Percentiles rank a stretch among this genome's conserved stretches.
Conservation (phyloP, 495 filamentous ascomycete genomes). For the Talaromyces proteolyticus region DNA sequence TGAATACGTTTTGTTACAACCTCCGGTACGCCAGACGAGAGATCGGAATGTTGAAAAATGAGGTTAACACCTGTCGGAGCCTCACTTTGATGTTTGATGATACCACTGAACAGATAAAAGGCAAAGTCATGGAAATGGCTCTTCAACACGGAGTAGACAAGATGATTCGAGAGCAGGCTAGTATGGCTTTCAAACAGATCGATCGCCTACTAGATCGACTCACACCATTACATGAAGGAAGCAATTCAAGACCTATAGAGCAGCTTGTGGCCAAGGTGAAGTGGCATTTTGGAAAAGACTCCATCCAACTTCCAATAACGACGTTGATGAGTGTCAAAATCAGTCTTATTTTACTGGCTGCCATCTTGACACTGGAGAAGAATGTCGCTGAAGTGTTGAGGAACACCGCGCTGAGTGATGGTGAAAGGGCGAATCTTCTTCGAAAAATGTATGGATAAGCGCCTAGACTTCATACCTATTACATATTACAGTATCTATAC, state of each 20-base stretch:
- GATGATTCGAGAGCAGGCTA: not conserved
- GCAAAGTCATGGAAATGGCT: slow-evolving; percentile 16
- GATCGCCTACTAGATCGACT: not conserved
- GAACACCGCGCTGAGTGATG: not conserved
- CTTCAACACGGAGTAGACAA: slow-evolving; percentile 11
- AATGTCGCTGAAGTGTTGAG: not conserved
- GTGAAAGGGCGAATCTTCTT: not conserved
- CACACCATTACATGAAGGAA: not conserved
- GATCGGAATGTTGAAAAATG: not conserved
- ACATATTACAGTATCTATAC: not conserved
- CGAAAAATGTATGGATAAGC: not conserved
- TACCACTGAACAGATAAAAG: slow-evolving; percentile 26
- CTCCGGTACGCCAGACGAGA: not conserved
- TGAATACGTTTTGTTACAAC: not conserved
- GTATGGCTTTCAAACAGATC: not conserved
- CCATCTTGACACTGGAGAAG: not conserved
- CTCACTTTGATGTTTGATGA: not conserved
- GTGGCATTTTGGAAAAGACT: not conserved
- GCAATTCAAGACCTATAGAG: not conserved
- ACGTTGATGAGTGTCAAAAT: not conserved
- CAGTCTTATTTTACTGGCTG: not conserved
- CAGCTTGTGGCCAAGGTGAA: not conserved
- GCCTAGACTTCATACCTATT: not conserved
- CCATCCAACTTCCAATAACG: not conserved
- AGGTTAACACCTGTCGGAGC: not conserved